Conservation (phyloP, 202 grass and related monocot genomes). For the Zoysia matrella region DNA sequence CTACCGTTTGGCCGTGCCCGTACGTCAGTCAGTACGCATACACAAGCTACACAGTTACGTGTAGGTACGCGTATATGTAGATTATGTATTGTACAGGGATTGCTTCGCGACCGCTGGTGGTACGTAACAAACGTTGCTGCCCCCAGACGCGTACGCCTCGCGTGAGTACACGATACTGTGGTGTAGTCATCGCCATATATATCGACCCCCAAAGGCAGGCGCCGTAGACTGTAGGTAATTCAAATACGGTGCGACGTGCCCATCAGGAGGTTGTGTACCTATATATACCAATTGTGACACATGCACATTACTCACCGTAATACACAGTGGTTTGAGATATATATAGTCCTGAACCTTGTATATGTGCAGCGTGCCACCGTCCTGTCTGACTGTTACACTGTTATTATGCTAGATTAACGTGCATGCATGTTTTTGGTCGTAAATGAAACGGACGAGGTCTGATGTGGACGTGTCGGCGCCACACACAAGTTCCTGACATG, state of each 20-base stretch:
- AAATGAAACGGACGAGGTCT: neutral
- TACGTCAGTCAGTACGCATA: neutral
- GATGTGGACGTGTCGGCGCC: neutral
- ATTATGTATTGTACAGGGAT: conserved; percentile 29
- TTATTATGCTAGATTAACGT: neutral
- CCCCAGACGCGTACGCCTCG: conserved; percentile 42
- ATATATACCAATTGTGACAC: no score
- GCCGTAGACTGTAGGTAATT: no score
- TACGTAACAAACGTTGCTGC: neutral
- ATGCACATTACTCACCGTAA: no score
- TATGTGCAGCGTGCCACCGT: neutral
- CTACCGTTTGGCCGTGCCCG: neutral
- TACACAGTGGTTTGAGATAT: neutral
- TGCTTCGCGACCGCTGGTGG: conserved; percentile 37
- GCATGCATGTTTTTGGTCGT: conserved; percentile 12
- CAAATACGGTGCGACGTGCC: no score
- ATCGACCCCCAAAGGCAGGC: neutral
- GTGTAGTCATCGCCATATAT: neutral
- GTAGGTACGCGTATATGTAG: neutral
- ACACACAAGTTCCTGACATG: neutral
- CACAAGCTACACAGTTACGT: no score
- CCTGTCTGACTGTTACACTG: neutral
- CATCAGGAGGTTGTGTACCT: no score
- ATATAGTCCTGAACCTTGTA: conserved; percentile 6
- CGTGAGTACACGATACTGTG: neutral